A percentile compares a stretch with the other conserved stretches of the same genome.
Evolutionary conservation across 2,329 filamentous ascomycete species (phyloP).

Genomic region (Nannizziopsis arthrosporioides): DNA sequence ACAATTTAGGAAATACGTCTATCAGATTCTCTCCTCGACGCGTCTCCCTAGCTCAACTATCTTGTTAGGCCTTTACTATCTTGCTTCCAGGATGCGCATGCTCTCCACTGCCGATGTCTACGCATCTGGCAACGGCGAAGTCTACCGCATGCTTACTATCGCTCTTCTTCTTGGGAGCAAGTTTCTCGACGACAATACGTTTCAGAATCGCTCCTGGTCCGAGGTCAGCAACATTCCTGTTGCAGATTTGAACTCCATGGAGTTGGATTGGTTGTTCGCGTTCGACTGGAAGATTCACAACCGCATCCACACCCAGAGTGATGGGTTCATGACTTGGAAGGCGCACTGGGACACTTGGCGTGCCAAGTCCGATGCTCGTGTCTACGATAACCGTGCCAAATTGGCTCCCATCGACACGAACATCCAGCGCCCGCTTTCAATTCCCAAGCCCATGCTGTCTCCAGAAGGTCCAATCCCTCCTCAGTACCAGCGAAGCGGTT

Average conservation of each 20-base stretch:
- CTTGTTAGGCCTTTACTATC: slow-evolving; percentile 76
- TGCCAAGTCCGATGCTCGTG: slow-evolving; percentile 38
- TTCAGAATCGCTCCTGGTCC: slow-evolving; percentile 93
- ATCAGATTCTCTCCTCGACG: slow-evolving; percentile 80
- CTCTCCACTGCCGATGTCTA: slow-evolving; percentile 48
- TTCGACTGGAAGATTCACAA: slow-evolving; percentile 81
- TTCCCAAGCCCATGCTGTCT: slow-evolving; percentile 37
- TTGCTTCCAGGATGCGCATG: slow-evolving; percentile 70
- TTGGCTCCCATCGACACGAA: slow-evolving; percentile 56
- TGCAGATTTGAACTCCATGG: slow-evolving; percentile 68
- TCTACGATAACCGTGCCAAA: slow-evolving; percentile 36
- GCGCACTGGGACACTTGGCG: slow-evolving; percentile 56
- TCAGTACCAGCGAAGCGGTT: slow-evolving; percentile 39
- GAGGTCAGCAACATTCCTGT: slow-evolving; percentile 87
- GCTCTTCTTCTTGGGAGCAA: slow-evolving; percentile 82
- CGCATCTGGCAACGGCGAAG: slow-evolving; percentile 51
- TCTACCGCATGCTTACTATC: slow-evolving; percentile 80
- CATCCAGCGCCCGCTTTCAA: slow-evolving; percentile 41
- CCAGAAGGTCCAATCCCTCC: slow-evolving; percentile 39
- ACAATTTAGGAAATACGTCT: slow-evolving; percentile 82
- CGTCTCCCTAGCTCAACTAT: slow-evolving; percentile 85
- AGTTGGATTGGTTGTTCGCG: slow-evolving; percentile 74
- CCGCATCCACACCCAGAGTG: slow-evolving; percentile 63
- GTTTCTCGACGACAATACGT: slow-evolving; percentile 93
- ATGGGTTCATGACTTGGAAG: slow-evolving; percentile 54